A percentile compares a stretch with the other conserved stretches of the same genome.
These are phyloP conservation scores for Fusarium torreyae DNA, from an alignment of 2,329 filamentous ascomycete genomes.

Conservation along the genomic window DNA sequence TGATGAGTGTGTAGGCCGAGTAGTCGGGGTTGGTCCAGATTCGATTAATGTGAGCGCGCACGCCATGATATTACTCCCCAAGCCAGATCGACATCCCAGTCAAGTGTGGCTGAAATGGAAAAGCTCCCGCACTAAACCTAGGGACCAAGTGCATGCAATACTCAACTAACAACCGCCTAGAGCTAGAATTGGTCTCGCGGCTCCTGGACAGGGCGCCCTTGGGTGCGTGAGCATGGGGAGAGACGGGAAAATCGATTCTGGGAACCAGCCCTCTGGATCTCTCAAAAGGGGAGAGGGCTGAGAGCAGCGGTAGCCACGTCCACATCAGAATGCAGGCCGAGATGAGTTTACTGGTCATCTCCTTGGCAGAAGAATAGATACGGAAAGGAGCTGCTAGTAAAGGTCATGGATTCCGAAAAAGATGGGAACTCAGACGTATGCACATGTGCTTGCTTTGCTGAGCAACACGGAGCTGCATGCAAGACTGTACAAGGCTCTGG, in stretches of 20 bases:
- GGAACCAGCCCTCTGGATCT: conserved; percentile 45
- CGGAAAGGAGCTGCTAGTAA: conserved; percentile 37
- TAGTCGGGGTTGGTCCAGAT: conserved; percentile 44
- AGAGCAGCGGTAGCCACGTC: conserved; percentile 34
- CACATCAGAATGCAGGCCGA: conserved; percentile 43
- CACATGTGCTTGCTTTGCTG: conserved; percentile 24
- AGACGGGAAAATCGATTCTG: conserved; percentile 43
- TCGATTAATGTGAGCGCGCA: conserved; percentile 46
- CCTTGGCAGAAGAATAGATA: conserved; percentile 35
- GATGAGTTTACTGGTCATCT: conserved; percentile 42
- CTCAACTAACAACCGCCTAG: conserved; percentile 27
- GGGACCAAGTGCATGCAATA: conserved; percentile 28
- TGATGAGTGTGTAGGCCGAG: conserved; percentile 39
- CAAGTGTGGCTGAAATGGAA: conserved; percentile 44
- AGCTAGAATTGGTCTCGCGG: conserved; percentile 32
- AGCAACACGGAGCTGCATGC: conserved; percentile 22
- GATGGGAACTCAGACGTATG: conserved; percentile 29
- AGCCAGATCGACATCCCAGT: conserved; percentile 43
- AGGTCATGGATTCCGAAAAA: conserved; percentile 39
- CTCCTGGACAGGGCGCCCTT: conserved; percentile 34
- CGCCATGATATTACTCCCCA: conserved; percentile 43
- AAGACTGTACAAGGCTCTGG: conserved; percentile 33
- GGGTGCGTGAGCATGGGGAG: conserved; percentile 35
- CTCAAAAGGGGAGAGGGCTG: conserved; percentile 42
- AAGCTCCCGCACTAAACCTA: conserved; percentile 39